These are phyloP conservation scores for Hymenoscyphus repandus DNA, from an alignment of 2,329 filamentous ascomycete species.

Conservation along the genomic window DNA sequence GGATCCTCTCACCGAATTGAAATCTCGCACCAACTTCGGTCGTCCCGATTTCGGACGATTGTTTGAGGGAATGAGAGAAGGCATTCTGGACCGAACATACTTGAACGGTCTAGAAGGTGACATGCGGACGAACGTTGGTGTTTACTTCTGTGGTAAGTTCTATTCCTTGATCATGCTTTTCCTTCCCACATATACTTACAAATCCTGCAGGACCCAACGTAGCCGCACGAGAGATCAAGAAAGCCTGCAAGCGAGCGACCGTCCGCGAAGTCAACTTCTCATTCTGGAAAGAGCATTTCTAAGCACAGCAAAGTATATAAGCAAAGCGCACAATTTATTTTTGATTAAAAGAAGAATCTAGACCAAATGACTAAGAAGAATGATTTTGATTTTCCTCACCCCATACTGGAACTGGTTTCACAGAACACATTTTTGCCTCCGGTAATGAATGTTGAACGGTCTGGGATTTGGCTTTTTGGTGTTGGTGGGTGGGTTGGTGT, in stretches of 20 bases:
- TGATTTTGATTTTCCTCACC: not conserved
- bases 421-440: not conserved
- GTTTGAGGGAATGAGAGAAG: constrained; percentile 79
- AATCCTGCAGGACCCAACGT: constrained; percentile 28
- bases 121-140: constrained; percentile 79
- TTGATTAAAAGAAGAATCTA: not conserved
- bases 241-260: constrained; percentile 68
- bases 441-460: too few relatives aligned
- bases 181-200: constrained; percentile 5
- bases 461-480: too few relatives aligned
- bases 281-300: constrained; percentile 98
- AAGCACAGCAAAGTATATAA: constrained; percentile 20
- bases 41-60: constrained; percentile 82
- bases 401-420: not conserved
- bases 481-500: too few relatives aligned
- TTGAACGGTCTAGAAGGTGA: constrained; percentile 74
- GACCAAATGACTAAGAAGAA: not conserved
- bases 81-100: constrained; percentile 80
- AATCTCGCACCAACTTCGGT: constrained; percentile 87
- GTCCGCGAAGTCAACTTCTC: constrained; percentile 81
- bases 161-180: not conserved
- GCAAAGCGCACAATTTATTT: not conserved
- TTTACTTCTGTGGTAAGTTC: constrained; percentile 90
- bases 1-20: constrained; percentile 89
- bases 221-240: constrained; percentile 76